Evolutionary conservation across 1,139 yeast species (phyloP).

Genomic region (Candida freyschussii): DNA sequence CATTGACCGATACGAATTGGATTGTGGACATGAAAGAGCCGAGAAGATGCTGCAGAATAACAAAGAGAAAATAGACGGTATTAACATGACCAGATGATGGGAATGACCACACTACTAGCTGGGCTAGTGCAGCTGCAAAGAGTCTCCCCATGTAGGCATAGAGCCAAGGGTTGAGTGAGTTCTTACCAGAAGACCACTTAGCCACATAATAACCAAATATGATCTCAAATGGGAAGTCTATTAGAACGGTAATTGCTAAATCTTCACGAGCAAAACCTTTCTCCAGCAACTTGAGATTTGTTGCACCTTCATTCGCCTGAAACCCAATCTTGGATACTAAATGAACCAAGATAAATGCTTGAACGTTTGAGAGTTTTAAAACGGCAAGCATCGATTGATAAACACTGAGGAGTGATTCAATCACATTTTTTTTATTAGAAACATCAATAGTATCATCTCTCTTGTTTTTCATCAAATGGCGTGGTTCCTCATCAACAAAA

Average conservation of each 20-base stretch:
- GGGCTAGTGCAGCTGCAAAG: slow-evolving; percentile 71
- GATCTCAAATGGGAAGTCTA: slow-evolving; percentile 95
- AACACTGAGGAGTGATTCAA: slow-evolving; percentile 38
- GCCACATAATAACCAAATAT: slow-evolving; percentile 95
- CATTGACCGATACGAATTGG: slow-evolving; percentile 90
- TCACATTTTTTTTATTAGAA: slow-evolving; percentile 6
- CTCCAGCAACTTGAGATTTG: slow-evolving; percentile 86
- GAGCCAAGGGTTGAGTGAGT: slow-evolving; percentile 82
- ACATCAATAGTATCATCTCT: slow-evolving; percentile 28
- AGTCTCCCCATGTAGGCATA: slow-evolving; percentile 85
- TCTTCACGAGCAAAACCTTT: slow-evolving; percentile 93
- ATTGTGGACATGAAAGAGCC: slow-evolving; percentile 93
- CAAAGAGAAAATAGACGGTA: slow-evolving; percentile 52
- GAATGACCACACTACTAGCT: slow-evolving; percentile 64
- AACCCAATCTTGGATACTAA: slow-evolving; percentile 84
- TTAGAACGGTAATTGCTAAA: slow-evolving; percentile 82
- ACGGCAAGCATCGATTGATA: slow-evolving; percentile 76
- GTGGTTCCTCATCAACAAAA: slow-evolving; percentile 65
- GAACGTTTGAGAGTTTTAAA: slow-evolving; percentile 70
- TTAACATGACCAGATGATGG: slow-evolving; percentile 43
- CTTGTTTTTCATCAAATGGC: slow-evolving; percentile 35
- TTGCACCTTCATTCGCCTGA: slow-evolving; percentile 94
- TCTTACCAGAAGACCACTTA: slow-evolving; percentile 78
- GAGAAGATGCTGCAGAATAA: slow-evolving; percentile 75
- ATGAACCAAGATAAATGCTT: slow-evolving; percentile 67